Evolutionary conservation across 1,284 basidiomycete species (phyloP).

Genomic region (Cutaneotrichosporon sp.): DNA sequence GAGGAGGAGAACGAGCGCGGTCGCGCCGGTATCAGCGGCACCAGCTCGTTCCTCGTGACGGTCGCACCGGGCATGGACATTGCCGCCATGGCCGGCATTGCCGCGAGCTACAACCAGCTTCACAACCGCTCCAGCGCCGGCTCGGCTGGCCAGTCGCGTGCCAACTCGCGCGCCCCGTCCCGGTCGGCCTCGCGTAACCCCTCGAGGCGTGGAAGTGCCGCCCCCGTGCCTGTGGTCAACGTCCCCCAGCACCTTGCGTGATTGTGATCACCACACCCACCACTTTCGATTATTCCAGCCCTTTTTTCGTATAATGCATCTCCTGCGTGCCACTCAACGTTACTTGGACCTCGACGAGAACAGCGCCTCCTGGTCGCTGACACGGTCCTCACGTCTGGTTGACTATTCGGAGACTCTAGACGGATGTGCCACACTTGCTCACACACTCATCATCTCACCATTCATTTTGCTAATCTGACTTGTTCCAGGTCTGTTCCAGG

Average conservation of each 20-base stretch:
- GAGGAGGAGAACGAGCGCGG: slow-evolving; percentile 7
- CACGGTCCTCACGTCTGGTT: not conserved
- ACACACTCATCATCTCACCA: too few species aligned
- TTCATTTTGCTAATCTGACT: too few species aligned
- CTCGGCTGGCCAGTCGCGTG: not conserved
- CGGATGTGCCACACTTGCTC: too few species aligned
- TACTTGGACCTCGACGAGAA: too few species aligned
- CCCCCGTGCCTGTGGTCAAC: not conserved
- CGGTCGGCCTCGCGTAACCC: slow-evolving; percentile 5
- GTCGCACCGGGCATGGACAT: slow-evolving; percentile 55
- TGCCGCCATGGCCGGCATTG: slow-evolving; percentile 52
- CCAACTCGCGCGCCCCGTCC: not conserved
- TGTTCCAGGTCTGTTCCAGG: too few species aligned
- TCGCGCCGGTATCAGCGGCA: not conserved
- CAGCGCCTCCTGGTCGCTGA: too few species aligned
- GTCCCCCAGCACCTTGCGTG: not conserved
- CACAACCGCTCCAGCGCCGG: slow-evolving; percentile 26
- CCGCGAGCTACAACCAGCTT: slow-evolving; percentile 53
- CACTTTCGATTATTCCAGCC: too few species aligned
- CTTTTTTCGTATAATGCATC: not conserved
- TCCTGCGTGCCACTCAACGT: too few species aligned
- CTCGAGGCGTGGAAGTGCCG: not conserved
- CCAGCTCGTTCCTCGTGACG: slow-evolving; percentile 41
- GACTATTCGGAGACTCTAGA: too few species aligned
- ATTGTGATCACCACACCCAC: not conserved